Evolutionary conservation across 108 stramenopile genomes (phyloP), one percentile per base, ranked within the genome.

Genomic region (Nitzschia palea): DNA sequence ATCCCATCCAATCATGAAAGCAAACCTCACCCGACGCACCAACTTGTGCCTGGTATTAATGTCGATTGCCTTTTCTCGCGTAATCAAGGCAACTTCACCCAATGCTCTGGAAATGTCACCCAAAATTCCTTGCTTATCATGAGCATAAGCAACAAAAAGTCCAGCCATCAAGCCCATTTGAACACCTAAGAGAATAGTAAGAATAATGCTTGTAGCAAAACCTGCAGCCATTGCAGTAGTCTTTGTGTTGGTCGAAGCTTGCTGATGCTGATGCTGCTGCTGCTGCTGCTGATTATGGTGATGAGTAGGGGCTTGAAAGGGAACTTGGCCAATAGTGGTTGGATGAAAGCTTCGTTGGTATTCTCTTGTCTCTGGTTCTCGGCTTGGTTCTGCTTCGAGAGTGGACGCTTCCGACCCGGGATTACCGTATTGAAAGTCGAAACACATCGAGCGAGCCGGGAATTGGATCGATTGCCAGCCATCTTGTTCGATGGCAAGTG

Each of bases 1-100:
- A 17, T 60, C 31, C 58, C 58, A 60, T 10, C 35, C 58, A 4
- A 40, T 22, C 18, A 17, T 28, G 3, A 48, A 28, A 2, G 47
- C 84, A 15, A n/a, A 37, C 44, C 73, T 82, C 18, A 79, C 65
- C 43, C 64, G 77, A 10, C 77, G 78, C 2, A 74, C 79, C 40
- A 81, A 50, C 28, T 76, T 70, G 63, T 85, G 81, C 44, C 76
- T 82, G 20, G 80, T 60, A 35, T 85, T 75, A 6, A 80, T 28
- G 29, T 70, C 63, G 31, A 69, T 61, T 0, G 62, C 68, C 58
- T 65, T 68, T 23, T 78, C 73, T 0, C 56, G 65, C 3, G 40
- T 53, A 2, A 64, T 37, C 0, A 74, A 56, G 3, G 69, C 80
- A 0, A 70, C 22, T 30, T 80, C 80, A 4, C 80, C 80, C 4